Percentiles rank a stretch among this genome's conserved stretches.
Evolutionary conservation across 495 filamentous ascomycete species (phyloP).

Genomic region (Talaromyces liani): DNA sequence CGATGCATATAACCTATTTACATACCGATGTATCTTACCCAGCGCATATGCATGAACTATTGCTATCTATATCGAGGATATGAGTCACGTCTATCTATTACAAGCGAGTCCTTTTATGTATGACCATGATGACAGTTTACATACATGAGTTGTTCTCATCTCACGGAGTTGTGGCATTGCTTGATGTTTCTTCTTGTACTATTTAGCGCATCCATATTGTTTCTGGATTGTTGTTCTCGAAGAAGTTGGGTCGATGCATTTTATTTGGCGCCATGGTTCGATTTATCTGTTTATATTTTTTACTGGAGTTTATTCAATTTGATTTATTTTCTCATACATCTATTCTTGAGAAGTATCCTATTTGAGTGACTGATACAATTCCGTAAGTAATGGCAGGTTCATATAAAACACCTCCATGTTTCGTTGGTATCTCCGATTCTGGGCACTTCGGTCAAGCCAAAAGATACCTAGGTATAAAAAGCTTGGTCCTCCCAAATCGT

Average conservation of each 20-base stretch:
- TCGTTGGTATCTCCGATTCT: neutral
- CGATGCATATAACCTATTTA: constrained; percentile 2
- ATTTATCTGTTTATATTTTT: neutral
- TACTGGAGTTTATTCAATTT: neutral
- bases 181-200: neutral
- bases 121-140: neutral
- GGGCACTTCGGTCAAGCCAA: neutral
- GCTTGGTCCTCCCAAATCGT: neutral
- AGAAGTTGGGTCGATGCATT: neutral
- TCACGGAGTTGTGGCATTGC: constrained; percentile 1
- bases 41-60: neutral
- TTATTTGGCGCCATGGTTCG: neutral
- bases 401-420: too few species aligned
- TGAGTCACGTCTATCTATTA: neutral
- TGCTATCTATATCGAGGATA: neutral
- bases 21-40: neutral
- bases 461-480: too few species aligned
- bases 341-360: neutral
- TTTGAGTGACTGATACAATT: neutral
- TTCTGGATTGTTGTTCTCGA: neutral
- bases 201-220: neutral
- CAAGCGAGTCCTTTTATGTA: neutral
- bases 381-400: too few species aligned
- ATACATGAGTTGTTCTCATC: neutral
- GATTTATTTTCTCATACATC: neutral